These are phyloP conservation scores for Ophiosphaerella korrae DNA, from an alignment of 2,329 filamentous ascomycete species.

Conservation along the genomic window DNA sequence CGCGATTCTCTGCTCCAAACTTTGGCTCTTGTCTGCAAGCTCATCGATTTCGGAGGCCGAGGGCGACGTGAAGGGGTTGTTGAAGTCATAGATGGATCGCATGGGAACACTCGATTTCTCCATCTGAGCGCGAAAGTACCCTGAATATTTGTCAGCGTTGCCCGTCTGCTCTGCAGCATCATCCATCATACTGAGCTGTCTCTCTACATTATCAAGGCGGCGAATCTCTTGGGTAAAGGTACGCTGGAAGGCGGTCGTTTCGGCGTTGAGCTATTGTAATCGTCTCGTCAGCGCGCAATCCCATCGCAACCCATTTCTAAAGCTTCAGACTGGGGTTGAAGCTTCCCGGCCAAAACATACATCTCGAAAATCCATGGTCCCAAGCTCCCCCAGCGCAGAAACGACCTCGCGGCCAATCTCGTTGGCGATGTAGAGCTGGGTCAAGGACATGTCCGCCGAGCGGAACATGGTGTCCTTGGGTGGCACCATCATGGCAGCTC, in stretches of 20 bases:
- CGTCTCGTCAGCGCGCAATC: conserved; percentile 31
- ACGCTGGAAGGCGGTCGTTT: conserved; percentile 91
- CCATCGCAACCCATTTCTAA: conserved; percentile 20
- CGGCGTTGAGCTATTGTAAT: conserved; percentile 76
- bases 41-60: conserved; percentile 96
- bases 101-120: conserved; percentile 87
- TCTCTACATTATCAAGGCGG: conserved; percentile 95
- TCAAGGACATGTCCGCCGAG: conserved; percentile 99
- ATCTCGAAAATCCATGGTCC: conserved; percentile 95
- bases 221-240: conserved; percentile 98
- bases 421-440: conserved; percentile 98
- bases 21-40: conserved; percentile 88
- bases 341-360: conserved; percentile 60
- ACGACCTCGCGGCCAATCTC: conserved; percentile 98
- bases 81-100: conserved; percentile 88
- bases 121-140: conserved; percentile 95
- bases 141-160: conserved; percentile 52
- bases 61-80: conserved; percentile 82
- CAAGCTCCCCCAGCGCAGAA: conserved; percentile 92
- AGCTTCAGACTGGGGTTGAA: conserved; percentile 17
- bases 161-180: conserved; percentile 1
- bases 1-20: conserved; percentile 86
- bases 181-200: conserved; percentile 80
- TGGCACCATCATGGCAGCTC: conserved; percentile 60
- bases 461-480: conserved; percentile 93